Conservation (phyloP, 164 flowering plant genomes). For the Umbilicus rupestris region DNA sequence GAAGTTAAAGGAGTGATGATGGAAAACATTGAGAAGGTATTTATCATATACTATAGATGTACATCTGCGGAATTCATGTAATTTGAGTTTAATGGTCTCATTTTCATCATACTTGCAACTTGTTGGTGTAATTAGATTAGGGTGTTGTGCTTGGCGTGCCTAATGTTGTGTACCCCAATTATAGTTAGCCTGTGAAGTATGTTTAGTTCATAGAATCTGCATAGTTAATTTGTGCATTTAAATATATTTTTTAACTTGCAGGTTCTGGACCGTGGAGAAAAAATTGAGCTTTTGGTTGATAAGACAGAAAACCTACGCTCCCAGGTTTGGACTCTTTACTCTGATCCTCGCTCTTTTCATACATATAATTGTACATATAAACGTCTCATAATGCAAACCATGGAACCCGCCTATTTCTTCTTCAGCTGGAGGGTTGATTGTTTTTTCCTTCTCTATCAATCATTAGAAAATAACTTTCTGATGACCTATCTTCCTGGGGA, state of each 20-base stretch:
- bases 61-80: neutral
- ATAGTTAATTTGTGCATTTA: neutral
- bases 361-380: too few species aligned
- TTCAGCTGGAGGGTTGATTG: too few species aligned
- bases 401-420: neutral
- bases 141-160: neutral
- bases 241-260: neutral
- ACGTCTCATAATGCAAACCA: neutral
- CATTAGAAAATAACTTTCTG: neutral
- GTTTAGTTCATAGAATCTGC: neutral
- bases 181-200: neutral
- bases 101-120: too few species aligned
- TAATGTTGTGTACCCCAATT: neutral
- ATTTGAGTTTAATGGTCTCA: neutral
- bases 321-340: conserved; percentile 3
- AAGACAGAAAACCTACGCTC: conserved; percentile 12
- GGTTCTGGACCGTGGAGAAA: conserved; percentile 14
- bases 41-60: neutral
- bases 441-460: neutral
- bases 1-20: conserved; percentile 12
- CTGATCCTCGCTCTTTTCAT: neutral
- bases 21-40: conserved; percentile 11
- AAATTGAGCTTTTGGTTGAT: conserved; percentile 13
- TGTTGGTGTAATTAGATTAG: neutral
- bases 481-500: neutral